Evolutionary conservation across 1,284 basidiomycete genomes (phyloP), one percentile per base, ranked within the genome.

Genomic region (Athelia sp.): DNA sequence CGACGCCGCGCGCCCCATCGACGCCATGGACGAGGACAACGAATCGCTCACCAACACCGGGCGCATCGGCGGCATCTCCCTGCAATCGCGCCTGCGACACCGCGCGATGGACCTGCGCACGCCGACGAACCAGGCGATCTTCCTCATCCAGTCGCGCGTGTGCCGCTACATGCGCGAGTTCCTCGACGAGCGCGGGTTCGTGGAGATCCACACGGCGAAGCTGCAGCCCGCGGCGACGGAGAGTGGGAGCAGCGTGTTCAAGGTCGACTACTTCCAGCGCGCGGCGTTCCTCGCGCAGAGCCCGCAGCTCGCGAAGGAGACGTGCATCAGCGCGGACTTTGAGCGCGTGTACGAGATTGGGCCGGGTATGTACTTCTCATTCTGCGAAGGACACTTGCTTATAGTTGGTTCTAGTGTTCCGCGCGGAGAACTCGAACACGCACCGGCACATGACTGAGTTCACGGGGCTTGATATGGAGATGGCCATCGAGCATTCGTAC

Each of bases 381-480:
- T 29, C 36, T 34, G 32, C 11, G 32, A n/a, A n/a, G 11, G 32
- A 34, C n/a, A n/a, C 32, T 34, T 34, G 11, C 32, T 11, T 11
- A 34, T 34, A 34, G 32, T 34, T 11, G 11, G 11, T 34, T 34
- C 32, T n/a, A 40, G 81, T 86, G 21, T 86, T 87, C 74, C 74
- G 84, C 50, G 84, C 84, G 17, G 84, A 87, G 63, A 81, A 87
- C 69, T 40, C 36, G 36, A 40, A 84, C 68, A 86, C 83, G 15
- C 79, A 85, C 64, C 74, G 84, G 46, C 84, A 88, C 67, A 68
- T 88, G 71, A 88, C 84, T 54, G 84, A 88, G 67, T 88, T 86
- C 65, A 84, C 36, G 36, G 36, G 36, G 15, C 15, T 40, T n/a
- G 36, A 40, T n/a, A 6, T 40, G 8, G 36, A 40, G 36, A 40